phyloP scores from a whole-genome alignment of 2,329 filamentous ascomycete species.

The Paraphaeosphaeria minitans region DNA sequence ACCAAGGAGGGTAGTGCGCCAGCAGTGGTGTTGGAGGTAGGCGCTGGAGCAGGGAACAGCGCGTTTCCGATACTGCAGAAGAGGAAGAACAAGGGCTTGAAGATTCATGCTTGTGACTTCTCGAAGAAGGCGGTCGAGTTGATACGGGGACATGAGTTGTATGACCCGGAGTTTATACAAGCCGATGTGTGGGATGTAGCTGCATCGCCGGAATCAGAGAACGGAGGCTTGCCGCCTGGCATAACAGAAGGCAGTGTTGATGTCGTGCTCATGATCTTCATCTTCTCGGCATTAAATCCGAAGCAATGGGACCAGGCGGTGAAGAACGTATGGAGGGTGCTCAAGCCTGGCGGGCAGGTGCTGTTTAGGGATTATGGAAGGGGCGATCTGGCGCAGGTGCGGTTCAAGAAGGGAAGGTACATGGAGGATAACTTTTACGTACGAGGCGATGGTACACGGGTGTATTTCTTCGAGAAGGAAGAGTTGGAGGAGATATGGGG shows the following conservation, averaged over 20 bases:
- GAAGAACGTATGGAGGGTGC: constrained; percentile 75
- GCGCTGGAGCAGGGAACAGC: constrained; percentile 94
- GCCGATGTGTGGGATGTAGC: constrained; percentile 96
- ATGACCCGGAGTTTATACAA: constrained; percentile 72
- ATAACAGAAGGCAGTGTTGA: constrained; percentile 82
- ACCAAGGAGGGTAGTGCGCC: constrained; percentile 72
- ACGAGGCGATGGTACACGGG: constrained; percentile 89
- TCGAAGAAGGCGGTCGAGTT: constrained; percentile 94
- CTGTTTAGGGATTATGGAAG: constrained; percentile 96
- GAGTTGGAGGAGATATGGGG: constrained; percentile 83
- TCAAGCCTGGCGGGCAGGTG: constrained; percentile 92
- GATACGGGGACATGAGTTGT: constrained; percentile 80
- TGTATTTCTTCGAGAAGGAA: constrained; percentile 94
- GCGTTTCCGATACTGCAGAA: constrained; percentile 86
- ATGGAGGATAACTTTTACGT: constrained; percentile 98
- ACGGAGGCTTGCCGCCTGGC: constrained; percentile 70
- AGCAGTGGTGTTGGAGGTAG: constrained; percentile 81
- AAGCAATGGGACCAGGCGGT: constrained; percentile 83
- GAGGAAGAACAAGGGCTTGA: constrained; percentile 82
- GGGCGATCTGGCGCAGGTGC: constrained; percentile 92
- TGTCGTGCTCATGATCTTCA: constrained; percentile 92
- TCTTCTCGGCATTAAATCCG: constrained; percentile 90
- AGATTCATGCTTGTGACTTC: constrained; percentile 93
- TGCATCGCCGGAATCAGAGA: constrained; percentile 50
- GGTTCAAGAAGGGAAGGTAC: constrained; percentile 94